These are phyloP conservation scores for Ceratobasidium sp. DNA, from an alignment of 1,284 basidiomycete species.

Conservation along the genomic window DNA sequence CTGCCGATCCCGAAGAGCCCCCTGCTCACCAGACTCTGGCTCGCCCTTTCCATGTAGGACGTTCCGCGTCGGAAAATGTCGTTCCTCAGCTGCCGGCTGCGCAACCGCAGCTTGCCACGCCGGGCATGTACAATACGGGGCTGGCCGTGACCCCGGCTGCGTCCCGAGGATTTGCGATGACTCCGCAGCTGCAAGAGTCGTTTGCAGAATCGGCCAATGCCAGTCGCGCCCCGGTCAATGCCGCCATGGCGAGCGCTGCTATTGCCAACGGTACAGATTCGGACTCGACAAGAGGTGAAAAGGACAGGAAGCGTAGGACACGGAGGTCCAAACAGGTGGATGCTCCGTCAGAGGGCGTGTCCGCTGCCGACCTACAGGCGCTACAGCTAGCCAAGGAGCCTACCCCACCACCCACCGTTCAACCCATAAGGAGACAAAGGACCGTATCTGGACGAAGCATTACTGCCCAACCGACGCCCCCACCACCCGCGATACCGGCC, in stretches of 20 bases:
- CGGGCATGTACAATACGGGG: conserved; percentile 26
- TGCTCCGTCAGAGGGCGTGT: not conserved
- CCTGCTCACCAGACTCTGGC: conserved; percentile 4
- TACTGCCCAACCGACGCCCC: too few species aligned
- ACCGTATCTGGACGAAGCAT: conserved; percentile 24
- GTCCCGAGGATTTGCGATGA: conserved; percentile 14
- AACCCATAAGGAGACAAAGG: conserved; percentile 7
- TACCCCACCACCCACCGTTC: conserved; percentile 24
- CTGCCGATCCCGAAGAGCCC: conserved; percentile 7
- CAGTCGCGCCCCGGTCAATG: conserved; percentile 28
- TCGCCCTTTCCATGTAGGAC: conserved; percentile 31
- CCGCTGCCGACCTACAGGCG: conserved; percentile 2
- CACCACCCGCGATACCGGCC: not conserved
- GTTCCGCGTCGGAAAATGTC: conserved; percentile 29
- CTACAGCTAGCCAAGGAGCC: conserved; percentile 15
- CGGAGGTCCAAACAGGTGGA: conserved; percentile 15
- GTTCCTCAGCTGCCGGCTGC: conserved; percentile 18
- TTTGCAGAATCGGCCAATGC: conserved; percentile 40
- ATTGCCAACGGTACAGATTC: conserved; percentile 16
- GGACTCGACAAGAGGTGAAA: conserved; percentile 17
- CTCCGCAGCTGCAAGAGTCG: conserved; percentile 37
- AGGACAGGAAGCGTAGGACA: conserved; percentile 21
- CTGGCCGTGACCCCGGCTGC: conserved; percentile 24
- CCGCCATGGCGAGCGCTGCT: conserved; percentile 39
- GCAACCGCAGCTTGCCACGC: conserved; percentile 18